Percentiles rank a stretch among this genome's conserved stretches.
Evolutionary conservation across 495 filamentous ascomycete species (phyloP).

Genomic region (Aspergillus wentii): DNA sequence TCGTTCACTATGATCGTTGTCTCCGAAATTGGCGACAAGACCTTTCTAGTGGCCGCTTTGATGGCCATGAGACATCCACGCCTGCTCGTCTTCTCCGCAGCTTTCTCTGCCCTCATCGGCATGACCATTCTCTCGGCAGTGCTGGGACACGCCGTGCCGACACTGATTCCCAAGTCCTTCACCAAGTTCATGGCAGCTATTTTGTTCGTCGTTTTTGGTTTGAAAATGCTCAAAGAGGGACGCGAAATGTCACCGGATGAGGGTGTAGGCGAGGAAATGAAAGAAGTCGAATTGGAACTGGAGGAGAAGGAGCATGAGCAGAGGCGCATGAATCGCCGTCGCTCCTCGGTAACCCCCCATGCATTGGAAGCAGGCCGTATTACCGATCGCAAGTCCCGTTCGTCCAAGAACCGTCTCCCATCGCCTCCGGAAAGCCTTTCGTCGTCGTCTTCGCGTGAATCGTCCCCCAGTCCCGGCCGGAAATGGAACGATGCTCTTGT

Average conservation of each 20-base stretch:
- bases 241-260: constrained; percentile 81
- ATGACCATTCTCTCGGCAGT: constrained; percentile 98
- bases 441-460: constrained; percentile 52
- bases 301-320: constrained; percentile 82
- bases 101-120: constrained; percentile 81
- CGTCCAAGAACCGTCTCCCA: constrained; percentile 44
- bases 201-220: constrained; percentile 86
- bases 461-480: constrained; percentile 45
- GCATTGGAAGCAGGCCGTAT: constrained; percentile 44
- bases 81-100: constrained; percentile 86
- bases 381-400: constrained; percentile 40
- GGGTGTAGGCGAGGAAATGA: constrained; percentile 92
- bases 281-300: constrained; percentile 91
- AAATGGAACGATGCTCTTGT: constrained; percentile 36
- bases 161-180: constrained; percentile 80
- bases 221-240: constrained; percentile 79
- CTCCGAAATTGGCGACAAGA: constrained; percentile 97
- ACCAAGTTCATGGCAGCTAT: constrained; percentile 81
- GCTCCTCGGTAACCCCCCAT: constrained; percentile 50
- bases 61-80: constrained; percentile 99
- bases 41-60: constrained; percentile 91
- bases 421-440: constrained; percentile 50
- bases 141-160: constrained; percentile 90
- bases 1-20: constrained; percentile 97
- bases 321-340: constrained; percentile 47